These are phyloP conservation scores for Sporothrix euskadiensis DNA, from an alignment of 2,329 filamentous ascomycete species.

Conservation along the genomic window DNA sequence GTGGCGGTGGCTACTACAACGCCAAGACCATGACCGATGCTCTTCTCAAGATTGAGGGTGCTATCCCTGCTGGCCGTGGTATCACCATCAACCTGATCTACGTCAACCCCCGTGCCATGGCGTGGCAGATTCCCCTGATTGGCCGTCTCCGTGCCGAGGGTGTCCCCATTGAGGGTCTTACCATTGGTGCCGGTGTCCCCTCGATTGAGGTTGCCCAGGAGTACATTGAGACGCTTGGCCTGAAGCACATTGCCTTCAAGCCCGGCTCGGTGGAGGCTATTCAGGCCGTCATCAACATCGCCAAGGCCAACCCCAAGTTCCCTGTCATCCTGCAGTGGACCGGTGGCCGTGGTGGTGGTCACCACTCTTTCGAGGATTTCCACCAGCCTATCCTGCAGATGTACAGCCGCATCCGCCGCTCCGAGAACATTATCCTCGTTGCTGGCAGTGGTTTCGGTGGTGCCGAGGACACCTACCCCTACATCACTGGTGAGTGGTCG, in stretches of 20 bases:
- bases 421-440: slow-evolving; percentile 82
- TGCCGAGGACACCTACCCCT: slow-evolving; percentile 86
- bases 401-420: slow-evolving; percentile 84
- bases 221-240: slow-evolving; percentile 87
- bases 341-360: slow-evolving; percentile 87
- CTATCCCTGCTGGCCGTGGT: slow-evolving; percentile 80
- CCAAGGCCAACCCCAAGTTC: slow-evolving; percentile 89
- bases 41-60: slow-evolving; percentile 78
- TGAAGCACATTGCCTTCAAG: slow-evolving; percentile 95
- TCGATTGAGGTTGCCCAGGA: slow-evolving; percentile 91
- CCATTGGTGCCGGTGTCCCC: slow-evolving; percentile 89
- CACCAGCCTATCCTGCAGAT: slow-evolving; percentile 88
- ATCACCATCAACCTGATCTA: slow-evolving; percentile 92
- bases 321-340: slow-evolving; percentile 96
- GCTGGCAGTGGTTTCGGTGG: slow-evolving; percentile 92
- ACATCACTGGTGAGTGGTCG: slow-evolving; percentile 88
- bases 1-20: slow-evolving; percentile 85
- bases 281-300: slow-evolving; percentile 86
- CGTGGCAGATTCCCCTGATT: slow-evolving; percentile 86
- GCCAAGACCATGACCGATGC: slow-evolving; percentile 80
- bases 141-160: slow-evolving; percentile 78
- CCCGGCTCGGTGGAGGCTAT: slow-evolving; percentile 87
- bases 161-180: slow-evolving; percentile 86
- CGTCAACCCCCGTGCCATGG: slow-evolving; percentile 84
- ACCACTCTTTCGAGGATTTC: slow-evolving; percentile 95